These are phyloP conservation scores for Plasmodium berghei DNA, from an alignment of 169 alveolate species.

Conservation along the genomic window DNA sequence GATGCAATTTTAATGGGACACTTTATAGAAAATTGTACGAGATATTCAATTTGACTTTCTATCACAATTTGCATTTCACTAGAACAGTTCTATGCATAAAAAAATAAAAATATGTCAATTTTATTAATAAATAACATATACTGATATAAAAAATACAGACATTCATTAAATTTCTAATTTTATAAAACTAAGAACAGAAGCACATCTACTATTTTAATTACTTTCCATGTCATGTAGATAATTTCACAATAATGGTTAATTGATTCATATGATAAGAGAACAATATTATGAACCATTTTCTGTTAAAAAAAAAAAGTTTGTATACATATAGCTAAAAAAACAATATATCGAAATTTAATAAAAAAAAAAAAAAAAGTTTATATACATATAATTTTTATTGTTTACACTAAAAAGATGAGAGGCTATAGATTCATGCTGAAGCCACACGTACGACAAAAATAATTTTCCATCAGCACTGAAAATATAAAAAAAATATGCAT, in stretches of 20 bases:
- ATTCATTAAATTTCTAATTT: background rate
- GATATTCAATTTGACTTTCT: constrained; percentile 54
- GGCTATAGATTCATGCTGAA: constrained; percentile 66
- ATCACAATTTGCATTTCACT: constrained; percentile 16
- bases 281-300: constrained; percentile 45
- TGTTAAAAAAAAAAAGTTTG: background rate
- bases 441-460: constrained; percentile 58
- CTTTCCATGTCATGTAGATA: constrained; percentile 65
- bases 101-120: background rate
- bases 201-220: background rate
- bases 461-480: constrained; percentile 65
- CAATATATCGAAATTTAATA: background rate
- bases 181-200: too few relatives aligned
- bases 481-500: background rate
- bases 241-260: constrained; percentile 59
- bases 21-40: constrained; percentile 49
- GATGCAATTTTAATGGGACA: constrained; percentile 71
- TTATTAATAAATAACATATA: too few relatives aligned
- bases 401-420: constrained; percentile 44
- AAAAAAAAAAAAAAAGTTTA: background rate
- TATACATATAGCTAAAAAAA: background rate
- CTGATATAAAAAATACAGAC: background rate
- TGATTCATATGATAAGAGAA: constrained; percentile 25
- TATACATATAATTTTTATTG: background rate
- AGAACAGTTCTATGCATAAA: constrained; percentile 39